A percentile compares a stretch with the other conserved stretches of the same genome.
Conservation (phyloP, 306 rosid genomes). For the Calophaca sinica region DNA sequence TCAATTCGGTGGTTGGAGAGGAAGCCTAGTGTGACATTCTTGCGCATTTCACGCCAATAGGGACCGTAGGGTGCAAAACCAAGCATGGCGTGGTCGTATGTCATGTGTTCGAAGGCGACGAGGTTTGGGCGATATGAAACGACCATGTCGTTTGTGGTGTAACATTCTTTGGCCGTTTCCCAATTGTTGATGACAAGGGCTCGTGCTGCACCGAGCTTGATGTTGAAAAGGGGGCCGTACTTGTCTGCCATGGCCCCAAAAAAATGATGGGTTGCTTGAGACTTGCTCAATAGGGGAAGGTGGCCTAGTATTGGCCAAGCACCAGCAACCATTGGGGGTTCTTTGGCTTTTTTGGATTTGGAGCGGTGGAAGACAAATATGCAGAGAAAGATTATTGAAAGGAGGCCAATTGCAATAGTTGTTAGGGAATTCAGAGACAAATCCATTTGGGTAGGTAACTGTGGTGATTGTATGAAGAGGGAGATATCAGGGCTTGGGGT, state of each 20-base stretch:
- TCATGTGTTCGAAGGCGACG: neutral
- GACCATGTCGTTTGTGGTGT: slow-evolving; percentile 4
- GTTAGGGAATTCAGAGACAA: slow-evolving; percentile 1
- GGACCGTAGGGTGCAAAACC: slow-evolving; percentile 38
- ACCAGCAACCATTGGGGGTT: slow-evolving; percentile 19
- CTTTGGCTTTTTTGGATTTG: neutral
- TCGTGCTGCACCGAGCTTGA: neutral
- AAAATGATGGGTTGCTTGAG: slow-evolving; percentile 4
- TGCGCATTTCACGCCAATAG: slow-evolving; percentile 35
- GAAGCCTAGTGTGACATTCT: neutral
- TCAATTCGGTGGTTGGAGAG: slow-evolving; percentile 34
- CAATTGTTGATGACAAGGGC: neutral
- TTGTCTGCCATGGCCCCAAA: slow-evolving; percentile 3
- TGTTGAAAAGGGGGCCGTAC: slow-evolving; percentile 26
- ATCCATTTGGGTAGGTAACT: neutral
- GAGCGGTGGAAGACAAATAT: neutral
- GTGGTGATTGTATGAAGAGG: neutral
- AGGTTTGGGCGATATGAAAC: slow-evolving; percentile 19
- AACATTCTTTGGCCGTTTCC: slow-evolving; percentile 36
- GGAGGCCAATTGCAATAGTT: neutral
- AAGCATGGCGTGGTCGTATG: slow-evolving; percentile 21
- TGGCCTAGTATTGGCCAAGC: slow-evolving; percentile 39
- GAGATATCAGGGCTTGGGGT: neutral
- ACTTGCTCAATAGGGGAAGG: neutral
- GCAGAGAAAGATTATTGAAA: neutral